Conservation (phyloP, 2,329 filamentous ascomycete species). For the Leptographium flavum region DNA sequence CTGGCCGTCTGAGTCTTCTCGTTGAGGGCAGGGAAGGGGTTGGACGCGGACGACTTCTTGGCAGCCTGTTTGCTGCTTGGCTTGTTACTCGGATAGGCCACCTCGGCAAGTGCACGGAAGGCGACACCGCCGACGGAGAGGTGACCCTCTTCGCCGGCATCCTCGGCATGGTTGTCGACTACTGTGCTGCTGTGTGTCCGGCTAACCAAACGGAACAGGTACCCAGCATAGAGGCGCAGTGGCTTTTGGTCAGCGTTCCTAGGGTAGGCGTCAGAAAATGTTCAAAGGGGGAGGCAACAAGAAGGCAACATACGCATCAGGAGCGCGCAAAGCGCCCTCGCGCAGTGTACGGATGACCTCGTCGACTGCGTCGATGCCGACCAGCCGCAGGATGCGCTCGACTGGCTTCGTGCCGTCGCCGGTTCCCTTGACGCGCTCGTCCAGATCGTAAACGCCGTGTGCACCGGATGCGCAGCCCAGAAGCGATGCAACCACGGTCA, state of each 20-base stretch:
- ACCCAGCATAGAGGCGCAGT: conserved; percentile 36
- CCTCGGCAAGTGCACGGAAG: conserved; percentile 36
- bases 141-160: conserved; percentile 14
- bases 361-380: conserved; percentile 41
- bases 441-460: conserved; percentile 64
- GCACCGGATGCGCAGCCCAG: conserved; percentile 34
- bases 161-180: conserved; percentile 13
- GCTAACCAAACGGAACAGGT: conserved; percentile 37
- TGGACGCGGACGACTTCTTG: neutral
- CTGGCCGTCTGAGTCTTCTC: conserved; percentile 40
- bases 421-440: conserved; percentile 56
- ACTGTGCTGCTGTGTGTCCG: conserved; percentile 17
- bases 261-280: conserved; percentile 16
- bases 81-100: conserved; percentile 31
- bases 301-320: conserved; percentile 17
- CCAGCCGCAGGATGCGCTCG: conserved; percentile 54
- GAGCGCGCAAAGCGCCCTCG: conserved; percentile 20
- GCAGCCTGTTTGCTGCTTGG: neutral
- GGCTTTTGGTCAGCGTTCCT: conserved; percentile 25
- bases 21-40: conserved; percentile 28
- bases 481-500: conserved; percentile 50
- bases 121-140: conserved; percentile 26
- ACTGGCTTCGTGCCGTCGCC: conserved; percentile 53
- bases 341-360: conserved; percentile 32
- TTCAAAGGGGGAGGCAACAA: conserved; percentile 1